Evolutionary conservation across 2,329 filamentous ascomycete species (phyloP).

Genomic region (Pestalotiopsis sp.): DNA sequence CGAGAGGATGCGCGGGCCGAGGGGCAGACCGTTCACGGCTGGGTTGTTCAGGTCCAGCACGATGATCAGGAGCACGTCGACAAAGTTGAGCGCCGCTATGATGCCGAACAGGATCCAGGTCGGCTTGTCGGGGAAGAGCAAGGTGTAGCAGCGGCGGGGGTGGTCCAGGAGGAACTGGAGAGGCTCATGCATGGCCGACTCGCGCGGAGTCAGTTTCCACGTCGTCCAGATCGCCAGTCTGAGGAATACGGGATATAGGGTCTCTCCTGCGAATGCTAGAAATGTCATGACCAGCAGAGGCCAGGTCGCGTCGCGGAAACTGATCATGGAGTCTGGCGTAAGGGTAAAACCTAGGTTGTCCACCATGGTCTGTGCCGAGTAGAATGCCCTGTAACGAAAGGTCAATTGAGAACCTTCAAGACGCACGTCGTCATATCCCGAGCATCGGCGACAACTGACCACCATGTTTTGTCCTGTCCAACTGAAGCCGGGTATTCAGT

Average conservation of each 20-base stretch:
- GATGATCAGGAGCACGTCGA: slow-evolving; percentile 59
- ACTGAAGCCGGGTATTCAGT: slow-evolving; percentile 39
- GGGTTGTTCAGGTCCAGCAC: slow-evolving; percentile 54
- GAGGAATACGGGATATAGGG: slow-evolving; percentile 60
- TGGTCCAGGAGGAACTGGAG: slow-evolving; percentile 64
- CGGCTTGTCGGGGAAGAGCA: slow-evolving; percentile 61
- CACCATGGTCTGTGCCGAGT: slow-evolving; percentile 53
- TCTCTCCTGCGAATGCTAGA: slow-evolving; percentile 55
- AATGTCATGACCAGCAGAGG: slow-evolving; percentile 50
- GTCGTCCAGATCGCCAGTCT: slow-evolving; percentile 61
- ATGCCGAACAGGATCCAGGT: slow-evolving; percentile 60
- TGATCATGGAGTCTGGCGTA: slow-evolving; percentile 56
- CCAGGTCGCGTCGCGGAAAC: slow-evolving; percentile 46
- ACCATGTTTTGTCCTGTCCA: slow-evolving; percentile 48
- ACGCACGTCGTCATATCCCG: background rate
- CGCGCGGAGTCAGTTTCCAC: slow-evolving; percentile 46
- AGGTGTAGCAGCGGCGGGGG: slow-evolving; percentile 64
- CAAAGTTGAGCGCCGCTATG: slow-evolving; percentile 53
- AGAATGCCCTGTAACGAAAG: slow-evolving; percentile 42
- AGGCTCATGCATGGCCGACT: slow-evolving; percentile 41
- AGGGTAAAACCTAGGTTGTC: slow-evolving; percentile 58
- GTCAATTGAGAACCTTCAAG: background rate
- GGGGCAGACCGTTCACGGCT: slow-evolving; percentile 46
- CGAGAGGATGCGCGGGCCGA: slow-evolving; percentile 52
- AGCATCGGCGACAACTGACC: slow-evolving; percentile 36